Base-by-base conservation (phyloP, 2,329 filamentous ascomycete species). In the Trichocomaceae sp. region DNA sequence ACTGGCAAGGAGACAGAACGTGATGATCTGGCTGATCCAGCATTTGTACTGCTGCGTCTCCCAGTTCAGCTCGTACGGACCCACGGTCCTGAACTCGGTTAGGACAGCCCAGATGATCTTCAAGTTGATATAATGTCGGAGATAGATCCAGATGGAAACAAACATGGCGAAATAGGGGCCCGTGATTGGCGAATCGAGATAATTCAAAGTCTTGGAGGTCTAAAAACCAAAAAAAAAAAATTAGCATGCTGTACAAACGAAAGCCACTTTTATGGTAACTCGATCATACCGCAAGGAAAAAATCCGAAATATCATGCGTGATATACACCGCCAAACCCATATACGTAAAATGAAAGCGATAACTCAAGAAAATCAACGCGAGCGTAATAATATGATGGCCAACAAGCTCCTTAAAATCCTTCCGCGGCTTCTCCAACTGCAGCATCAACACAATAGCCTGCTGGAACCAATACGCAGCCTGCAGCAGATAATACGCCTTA, bases 291-390 rank as follows among this genome's bases (percentile, higher is more conserved):
- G 92, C 91, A 45, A 96, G 81, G 82, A 96, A 96, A 75, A 96
- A 96, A 71, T 96, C 91, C 57, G 86, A 90, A 59, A 96, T 88
- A 68, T 97, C 91, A 72, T 95, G 90, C 9, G 91, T 96, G 59
- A 93, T 90, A 72, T 96, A 97, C 33, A 97, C 90, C 19, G 90
- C 88, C 54, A 96, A 75, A 23, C 91, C 91, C 69, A 97, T 95
- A 73, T 96, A 92, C 19, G 90, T 95, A 72, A 96, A 97, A 74
- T 97, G 91, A 78, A 96, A 97, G 58, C 90, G 84, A 75, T 96
- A 97, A 76, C 88, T 93, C 66, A 92, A 76, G 56, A 75, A 86
- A 62, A 97, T 96, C 63, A 97, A 80, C 19, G 85, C 77, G 57
- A 97, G 75, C 19, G 89, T 95, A 68, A 96, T 88, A 62, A 96